Conservation (phyloP, 2,329 filamentous ascomycete genomes). For the Aureobasidium sp. region DNA sequence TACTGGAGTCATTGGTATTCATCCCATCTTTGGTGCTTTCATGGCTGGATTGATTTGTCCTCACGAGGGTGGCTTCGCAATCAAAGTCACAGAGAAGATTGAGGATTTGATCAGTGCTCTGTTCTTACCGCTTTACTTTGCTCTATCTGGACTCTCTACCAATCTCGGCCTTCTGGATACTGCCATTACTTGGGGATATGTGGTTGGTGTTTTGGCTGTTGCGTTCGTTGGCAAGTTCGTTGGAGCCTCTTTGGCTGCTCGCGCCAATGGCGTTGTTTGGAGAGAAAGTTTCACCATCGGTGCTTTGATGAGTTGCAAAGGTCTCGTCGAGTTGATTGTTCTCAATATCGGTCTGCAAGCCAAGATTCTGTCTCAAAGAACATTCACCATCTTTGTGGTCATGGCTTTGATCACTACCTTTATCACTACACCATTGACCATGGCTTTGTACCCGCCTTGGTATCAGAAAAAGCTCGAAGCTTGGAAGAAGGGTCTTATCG, state of each 20-base stretch:
- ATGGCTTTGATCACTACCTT: slow-evolving; percentile 94
- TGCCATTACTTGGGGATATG: slow-evolving; percentile 90
- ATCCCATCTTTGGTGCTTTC: slow-evolving; percentile 96
- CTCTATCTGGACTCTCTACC: slow-evolving; percentile 89
- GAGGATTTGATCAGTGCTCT: slow-evolving; percentile 89
- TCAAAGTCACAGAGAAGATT: slow-evolving; percentile 93
- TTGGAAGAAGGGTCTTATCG: slow-evolving; percentile 88
- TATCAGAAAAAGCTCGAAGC: slow-evolving; percentile 78
- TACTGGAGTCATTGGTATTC: slow-evolving; percentile 90
- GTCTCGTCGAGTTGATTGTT: slow-evolving; percentile 95
- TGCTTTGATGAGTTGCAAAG: slow-evolving; percentile 96
- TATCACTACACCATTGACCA: slow-evolving; percentile 80
- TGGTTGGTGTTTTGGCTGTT: slow-evolving; percentile 81
- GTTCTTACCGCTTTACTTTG: slow-evolving; percentile 93
- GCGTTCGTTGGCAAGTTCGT: slow-evolving; percentile 89
- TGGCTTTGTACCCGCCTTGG: slow-evolving; percentile 78
- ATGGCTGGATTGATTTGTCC: slow-evolving; percentile 91
- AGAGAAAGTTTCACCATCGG: slow-evolving; percentile 91
- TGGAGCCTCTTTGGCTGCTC: slow-evolving; percentile 83
- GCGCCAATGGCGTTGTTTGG: slow-evolving; percentile 83
- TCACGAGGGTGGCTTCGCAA: slow-evolving; percentile 89
- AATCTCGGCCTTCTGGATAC: slow-evolving; percentile 85
- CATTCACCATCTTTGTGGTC: slow-evolving; percentile 95
- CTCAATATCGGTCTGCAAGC: slow-evolving; percentile 86
- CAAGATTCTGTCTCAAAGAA: slow-evolving; percentile 79